Percentiles rank a stretch among this genome's conserved stretches.
These are phyloP conservation scores for Pichia rugopelliculosa DNA, from an alignment of 805 yeast species.

Conservation along the genomic window DNA sequence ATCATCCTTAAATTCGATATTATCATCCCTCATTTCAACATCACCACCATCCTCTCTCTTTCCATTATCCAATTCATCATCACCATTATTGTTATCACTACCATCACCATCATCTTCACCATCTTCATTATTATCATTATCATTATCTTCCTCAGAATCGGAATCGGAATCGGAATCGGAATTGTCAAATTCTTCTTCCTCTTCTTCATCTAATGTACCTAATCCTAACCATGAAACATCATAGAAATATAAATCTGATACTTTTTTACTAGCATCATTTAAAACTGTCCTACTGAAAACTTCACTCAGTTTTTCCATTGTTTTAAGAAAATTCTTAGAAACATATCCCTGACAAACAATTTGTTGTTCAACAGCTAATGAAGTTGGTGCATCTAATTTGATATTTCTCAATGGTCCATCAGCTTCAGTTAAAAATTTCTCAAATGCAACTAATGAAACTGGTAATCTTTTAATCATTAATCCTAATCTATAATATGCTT, in stretches of 20 bases:
- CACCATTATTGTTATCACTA: background rate
- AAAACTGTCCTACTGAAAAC: slow-evolving; percentile 35
- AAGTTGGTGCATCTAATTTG: slow-evolving; percentile 32
- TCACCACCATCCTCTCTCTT: background rate
- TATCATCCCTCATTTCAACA: background rate
- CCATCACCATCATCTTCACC: background rate
- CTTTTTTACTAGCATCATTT: slow-evolving; percentile 38
- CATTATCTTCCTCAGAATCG: background rate
- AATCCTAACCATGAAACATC: slow-evolving; percentile 60
- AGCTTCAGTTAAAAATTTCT: slow-evolving; percentile 53
- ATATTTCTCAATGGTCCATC: slow-evolving; percentile 34
- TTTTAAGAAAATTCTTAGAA: slow-evolving; percentile 32
- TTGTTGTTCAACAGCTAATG: slow-evolving; percentile 51
- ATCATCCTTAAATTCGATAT: background rate
- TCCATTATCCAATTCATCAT: background rate
- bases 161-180: background rate
- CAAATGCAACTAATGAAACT: slow-evolving; percentile 48
- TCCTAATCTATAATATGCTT: slow-evolving; percentile 44
- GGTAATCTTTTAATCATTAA: slow-evolving; percentile 44
- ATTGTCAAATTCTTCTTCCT: background rate
- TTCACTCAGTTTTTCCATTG: slow-evolving; percentile 38
- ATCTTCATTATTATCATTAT: background rate
- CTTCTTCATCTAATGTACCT: slow-evolving; percentile 13
- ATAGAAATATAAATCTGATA: slow-evolving; percentile 52
- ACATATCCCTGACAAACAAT: slow-evolving; percentile 55